Evolutionary conservation across 1,284 basidiomycete species (phyloP).

Genomic region (Naganishia sp.): DNA sequence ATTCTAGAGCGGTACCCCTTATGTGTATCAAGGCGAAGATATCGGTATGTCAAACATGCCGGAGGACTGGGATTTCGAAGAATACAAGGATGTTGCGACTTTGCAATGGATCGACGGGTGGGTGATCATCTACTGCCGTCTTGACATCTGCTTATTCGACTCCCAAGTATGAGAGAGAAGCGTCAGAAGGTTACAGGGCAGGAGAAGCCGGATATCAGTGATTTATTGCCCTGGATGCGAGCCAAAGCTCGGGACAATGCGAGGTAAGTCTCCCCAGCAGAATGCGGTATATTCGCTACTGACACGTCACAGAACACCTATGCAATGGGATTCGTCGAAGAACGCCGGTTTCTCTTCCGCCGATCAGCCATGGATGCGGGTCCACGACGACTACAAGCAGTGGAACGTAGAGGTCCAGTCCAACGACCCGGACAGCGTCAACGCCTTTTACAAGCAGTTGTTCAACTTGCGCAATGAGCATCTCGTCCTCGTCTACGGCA

Average conservation of each 20-base stretch:
- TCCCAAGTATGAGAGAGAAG: constrained; percentile 40
- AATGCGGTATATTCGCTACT: constrained; percentile 25
- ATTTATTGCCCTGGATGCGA: constrained; percentile 62
- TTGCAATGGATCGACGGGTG: constrained; percentile 32
- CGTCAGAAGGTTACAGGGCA: constrained; percentile 52
- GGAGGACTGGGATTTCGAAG: constrained; percentile 44
- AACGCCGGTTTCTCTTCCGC: constrained; percentile 68
- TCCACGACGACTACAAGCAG: constrained; percentile 65
- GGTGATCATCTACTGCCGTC: not conserved
- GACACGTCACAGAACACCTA: constrained; percentile 9
- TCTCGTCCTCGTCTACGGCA: constrained; percentile 65
- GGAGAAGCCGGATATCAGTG: constrained; percentile 61
- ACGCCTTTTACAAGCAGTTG: constrained; percentile 63
- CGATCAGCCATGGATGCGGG: constrained; percentile 71
- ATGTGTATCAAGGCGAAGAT: constrained; percentile 37
- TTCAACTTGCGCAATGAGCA: constrained; percentile 61
- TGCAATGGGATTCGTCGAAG: constrained; percentile 62
- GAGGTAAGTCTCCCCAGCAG: constrained; percentile 63
- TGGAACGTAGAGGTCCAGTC: constrained; percentile 66
- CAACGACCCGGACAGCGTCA: constrained; percentile 59
- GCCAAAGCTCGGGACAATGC: constrained; percentile 70
- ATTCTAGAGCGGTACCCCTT: constrained; percentile 29
- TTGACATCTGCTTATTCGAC: not conserved
- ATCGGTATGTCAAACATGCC: constrained; percentile 52
- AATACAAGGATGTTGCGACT: constrained; percentile 43